Conservation (phyloP, 139 green algal species). For the Microglena sp. region DNA sequence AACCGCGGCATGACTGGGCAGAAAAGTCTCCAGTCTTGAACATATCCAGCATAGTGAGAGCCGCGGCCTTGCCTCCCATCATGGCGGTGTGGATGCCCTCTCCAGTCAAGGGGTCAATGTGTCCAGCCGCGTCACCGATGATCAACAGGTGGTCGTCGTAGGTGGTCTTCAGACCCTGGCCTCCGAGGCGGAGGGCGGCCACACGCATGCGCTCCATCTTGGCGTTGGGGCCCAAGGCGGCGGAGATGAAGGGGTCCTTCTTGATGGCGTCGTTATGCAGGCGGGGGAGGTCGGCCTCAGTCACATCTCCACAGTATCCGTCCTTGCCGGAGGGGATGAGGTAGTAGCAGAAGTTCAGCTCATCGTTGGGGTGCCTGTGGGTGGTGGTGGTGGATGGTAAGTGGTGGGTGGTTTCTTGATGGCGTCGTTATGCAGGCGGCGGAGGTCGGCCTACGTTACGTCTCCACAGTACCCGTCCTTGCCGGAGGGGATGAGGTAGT, state of each 20-base stretch:
- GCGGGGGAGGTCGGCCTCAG: conserved; percentile 62
- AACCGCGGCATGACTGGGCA: conserved; percentile 39
- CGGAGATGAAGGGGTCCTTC: conserved; percentile 51
- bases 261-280: conserved; percentile 85
- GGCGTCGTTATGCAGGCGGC: conserved; percentile 73
- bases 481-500: conserved; percentile 86
- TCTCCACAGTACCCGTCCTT: conserved; percentile 59
- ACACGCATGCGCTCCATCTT: conserved; percentile 86
- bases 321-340: conserved; percentile 76
- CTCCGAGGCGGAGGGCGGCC: conserved; percentile 66
- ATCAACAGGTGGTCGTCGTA: conserved; percentile 83
- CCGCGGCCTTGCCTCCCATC: conserved; percentile 81
- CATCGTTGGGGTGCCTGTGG: conserved; percentile 76
- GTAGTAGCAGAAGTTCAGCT: conserved; percentile 93
- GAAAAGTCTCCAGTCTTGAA: conserved; percentile 62
- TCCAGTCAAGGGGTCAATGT: conserved; percentile 84
- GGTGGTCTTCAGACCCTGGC: conserved; percentile 52
- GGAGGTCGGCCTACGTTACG: conserved; percentile 70
- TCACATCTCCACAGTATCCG: conserved; percentile 61
- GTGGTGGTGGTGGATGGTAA: too few relatives aligned
- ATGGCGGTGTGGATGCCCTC: conserved; percentile 92
- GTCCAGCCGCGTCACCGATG: conserved; percentile 77
- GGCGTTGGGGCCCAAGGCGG: conserved; percentile 73
- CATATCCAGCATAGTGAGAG: conserved; percentile 66
- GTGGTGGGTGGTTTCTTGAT: conserved; percentile 70